Percentiles rank a stretch among this genome's conserved stretches.
These are phyloP conservation scores for Castanea crenata DNA, from an alignment of 306 rosid species.

Conservation along the genomic window DNA sequence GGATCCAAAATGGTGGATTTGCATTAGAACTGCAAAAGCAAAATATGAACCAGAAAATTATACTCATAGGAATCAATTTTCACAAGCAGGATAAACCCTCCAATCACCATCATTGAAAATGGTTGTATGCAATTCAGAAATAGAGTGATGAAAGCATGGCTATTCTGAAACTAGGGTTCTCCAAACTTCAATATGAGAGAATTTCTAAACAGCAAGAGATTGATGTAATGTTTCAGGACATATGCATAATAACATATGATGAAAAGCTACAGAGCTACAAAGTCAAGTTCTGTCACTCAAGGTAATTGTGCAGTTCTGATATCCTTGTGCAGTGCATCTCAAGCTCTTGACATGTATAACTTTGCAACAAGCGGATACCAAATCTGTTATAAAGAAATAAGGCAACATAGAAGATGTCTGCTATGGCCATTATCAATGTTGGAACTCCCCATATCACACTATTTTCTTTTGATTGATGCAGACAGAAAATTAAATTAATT, in stretches of 20 bases:
- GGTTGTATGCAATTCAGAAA: not conserved
- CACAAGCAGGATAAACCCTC: not conserved
- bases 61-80: not conserved
- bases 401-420: not conserved
- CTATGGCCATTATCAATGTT: not conserved
- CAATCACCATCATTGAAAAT: not conserved
- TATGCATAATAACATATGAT: not conserved
- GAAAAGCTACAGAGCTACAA: not conserved
- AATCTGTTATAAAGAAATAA: not conserved
- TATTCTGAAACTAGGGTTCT: not conserved
- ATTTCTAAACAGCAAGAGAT: not conserved
- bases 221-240: not conserved
- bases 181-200: not conserved
- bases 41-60: slow-evolving; percentile 6
- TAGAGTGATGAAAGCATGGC: not conserved
- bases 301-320: not conserved
- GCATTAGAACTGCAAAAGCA: slow-evolving; percentile 57
- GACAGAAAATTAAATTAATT: no score
- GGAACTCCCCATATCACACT: not conserved
- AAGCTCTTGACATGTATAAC: not conserved
- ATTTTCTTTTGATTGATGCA: not conserved
- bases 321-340: not conserved
- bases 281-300: not conserved
- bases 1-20: slow-evolving; percentile 94
- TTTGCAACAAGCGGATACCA: not conserved